Base-by-base conservation (phyloP, 2,329 filamentous ascomycete species). In the Dactylellina parvicollis region DNA sequence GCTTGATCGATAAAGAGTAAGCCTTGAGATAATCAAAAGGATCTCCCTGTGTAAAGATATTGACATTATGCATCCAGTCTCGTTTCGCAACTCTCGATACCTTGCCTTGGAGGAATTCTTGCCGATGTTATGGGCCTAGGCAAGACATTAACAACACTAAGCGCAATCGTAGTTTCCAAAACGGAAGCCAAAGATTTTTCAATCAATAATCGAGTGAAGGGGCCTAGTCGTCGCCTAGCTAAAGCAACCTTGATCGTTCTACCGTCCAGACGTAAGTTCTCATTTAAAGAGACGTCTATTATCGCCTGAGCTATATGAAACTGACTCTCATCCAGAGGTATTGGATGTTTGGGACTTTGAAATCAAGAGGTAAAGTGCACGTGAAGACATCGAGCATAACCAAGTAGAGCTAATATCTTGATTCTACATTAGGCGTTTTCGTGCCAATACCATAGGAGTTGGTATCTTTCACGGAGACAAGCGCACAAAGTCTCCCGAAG, bases 281-380 rank as follows among this genome's bases (percentile, higher is more conserved):
- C 36, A n/a, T n/a, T n/a, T n/a, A n/a, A n/a, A n/a, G n/a, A n/a
- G n/a, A n/a, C n/a, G n/a, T n/a, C n/a, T n/a, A n/a, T n/a, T n/a
- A n/a, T n/a, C n/a, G n/a, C n/a, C n/a, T n/a, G n/a, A n/a, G n/a
- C n/a, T n/a, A n/a, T n/a, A n/a, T n/a, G n/a, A n/a, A n/a, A n/a
- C n/a, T n/a, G n/a, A 20, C 24, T 10, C 4, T 12, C 1, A 4
- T 2, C 3, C 42, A 82, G 80, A 83, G 22, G 74, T 84, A 3
- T 80, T 84, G 26, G 79, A 81, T 62, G 80, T 78, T 26, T 84
- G 83, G 83, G 50, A 77, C 5, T 64, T 77, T 1, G 82, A 84
- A 73, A 81, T 83, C 4, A 10, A 77, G 16, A 75, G 74, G 82
- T 83, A 60, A 79, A 16, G 3, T 20, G 3, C 36, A 14, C 12